Evolutionary conservation across 768 basidiomycete species (phyloP), one percentile per base, ranked within the genome.

Genomic region (Mycena filopes): DNA sequence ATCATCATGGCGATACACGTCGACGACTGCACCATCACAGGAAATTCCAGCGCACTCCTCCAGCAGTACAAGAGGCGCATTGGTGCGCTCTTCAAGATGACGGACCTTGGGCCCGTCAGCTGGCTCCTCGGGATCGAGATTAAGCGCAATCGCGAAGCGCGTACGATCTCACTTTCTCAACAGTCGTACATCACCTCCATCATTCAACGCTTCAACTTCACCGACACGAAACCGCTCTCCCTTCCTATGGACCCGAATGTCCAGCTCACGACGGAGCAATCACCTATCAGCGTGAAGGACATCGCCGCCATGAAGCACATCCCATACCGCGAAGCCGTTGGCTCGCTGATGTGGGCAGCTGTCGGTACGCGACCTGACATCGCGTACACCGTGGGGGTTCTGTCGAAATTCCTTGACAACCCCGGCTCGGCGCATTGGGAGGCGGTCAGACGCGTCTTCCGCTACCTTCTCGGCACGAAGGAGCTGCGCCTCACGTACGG

Each of bases 91-190:
- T 51, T 51, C 50, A 51, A 51, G 50, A 51, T 51, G 50, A n/a
- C 50, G 41, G 41, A 42, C 41, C 41, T 42, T 16, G 41, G 41
- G 41, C 41, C 71, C 41, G 26, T 71, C 8, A 66, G 63, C 29
- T 75, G 68, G 66, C 51, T 76, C 1, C 67, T 79, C 5, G 71
- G 76, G 4, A 70, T 78, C 13, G 25, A 68, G 29, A 59, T 77
- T n/a, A n/a, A n/a, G n/a, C n/a, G n/a, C n/a, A n/a, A n/a, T n/a
- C n/a, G n/a, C n/a, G n/a, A n/a, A n/a, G n/a, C 58, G 26, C 56
- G 60, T 20, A 72, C 70, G 7, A 65, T 78, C 15, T 66, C 68
- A 21, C 60, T 75, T 9, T 62, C 53, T 50, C 76, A 81, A 49
- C n/a, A 40, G 3, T 55, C 67, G 0, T 77, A 75, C 38, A 71